Evolutionary conservation across 805 yeast species (phyloP).

Genomic region (Candida saitoana): DNA sequence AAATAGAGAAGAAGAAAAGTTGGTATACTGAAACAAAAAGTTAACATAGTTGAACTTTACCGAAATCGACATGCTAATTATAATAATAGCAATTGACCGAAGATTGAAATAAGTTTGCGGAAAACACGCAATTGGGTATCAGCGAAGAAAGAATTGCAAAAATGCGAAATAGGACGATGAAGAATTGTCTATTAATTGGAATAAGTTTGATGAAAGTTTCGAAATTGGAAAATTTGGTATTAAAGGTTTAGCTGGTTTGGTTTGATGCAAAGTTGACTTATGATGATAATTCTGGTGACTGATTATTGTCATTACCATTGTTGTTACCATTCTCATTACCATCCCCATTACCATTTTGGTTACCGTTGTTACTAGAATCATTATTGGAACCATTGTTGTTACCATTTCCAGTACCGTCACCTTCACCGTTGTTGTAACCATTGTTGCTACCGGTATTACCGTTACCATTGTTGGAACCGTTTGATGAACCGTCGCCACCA

Average conservation of each 20-base stretch:
- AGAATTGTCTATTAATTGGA: not conserved
- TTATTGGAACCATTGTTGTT: not conserved
- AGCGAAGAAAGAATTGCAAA: not conserved
- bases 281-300: not conserved
- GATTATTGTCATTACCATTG: slow-evolving; percentile 1
- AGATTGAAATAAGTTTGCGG: not conserved
- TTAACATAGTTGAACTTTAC: not conserved
- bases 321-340: slow-evolving; percentile 4
- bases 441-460: slow-evolving; percentile 1
- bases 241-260: not conserved
- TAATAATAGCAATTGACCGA: not conserved
- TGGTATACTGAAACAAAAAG: not conserved
- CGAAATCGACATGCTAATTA: not conserved
- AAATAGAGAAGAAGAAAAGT: not conserved
- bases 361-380: not conserved
- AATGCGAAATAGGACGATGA: not conserved
- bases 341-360: not conserved
- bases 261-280: not conserved
- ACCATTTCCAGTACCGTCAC: slow-evolving; percentile 9
- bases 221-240: not conserved
- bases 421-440: slow-evolving; percentile 7
- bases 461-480: not conserved
- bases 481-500: slow-evolving; percentile 16
- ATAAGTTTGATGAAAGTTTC: not conserved
- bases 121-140: not conserved